Percentiles rank a stretch among this genome's conserved stretches.
Evolutionary conservation across 305 asterid species (phyloP).

Genomic region (Fraxinus angustifolia): DNA sequence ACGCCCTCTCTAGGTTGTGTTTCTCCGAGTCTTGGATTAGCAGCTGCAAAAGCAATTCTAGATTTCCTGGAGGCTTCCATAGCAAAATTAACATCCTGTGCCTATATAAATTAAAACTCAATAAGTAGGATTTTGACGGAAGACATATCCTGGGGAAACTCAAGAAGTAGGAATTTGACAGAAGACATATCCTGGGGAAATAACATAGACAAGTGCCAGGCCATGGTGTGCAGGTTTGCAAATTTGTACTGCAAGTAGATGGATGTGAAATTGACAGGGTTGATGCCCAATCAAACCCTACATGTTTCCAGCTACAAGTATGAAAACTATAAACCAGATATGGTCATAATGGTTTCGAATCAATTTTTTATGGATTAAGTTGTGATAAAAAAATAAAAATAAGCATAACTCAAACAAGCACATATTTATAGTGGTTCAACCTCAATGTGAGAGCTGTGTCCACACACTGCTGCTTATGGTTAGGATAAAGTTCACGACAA

Average conservation of each 20-base stretch:
- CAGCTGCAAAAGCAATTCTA: slow-evolving; percentile 60
- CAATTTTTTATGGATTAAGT: neutral
- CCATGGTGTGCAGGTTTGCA: slow-evolving; percentile 3
- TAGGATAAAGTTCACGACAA: neutral
- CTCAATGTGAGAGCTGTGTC: neutral
- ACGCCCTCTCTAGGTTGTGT: slow-evolving; percentile 51
- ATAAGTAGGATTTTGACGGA: neutral
- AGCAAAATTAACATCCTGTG: slow-evolving; percentile 72
- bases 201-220: neutral
- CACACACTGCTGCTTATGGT: neutral
- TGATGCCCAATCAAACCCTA: neutral
- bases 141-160: neutral
- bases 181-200: neutral
- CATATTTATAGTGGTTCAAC: neutral
- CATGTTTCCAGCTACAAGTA: neutral
- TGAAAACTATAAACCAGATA: neutral
- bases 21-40: slow-evolving; percentile 56
- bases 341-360: neutral
- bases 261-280: neutral
- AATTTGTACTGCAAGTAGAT: neutral
- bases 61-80: slow-evolving; percentile 97
- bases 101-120: slow-evolving; percentile 42
- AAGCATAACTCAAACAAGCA: neutral
- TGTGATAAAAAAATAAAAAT: no score
- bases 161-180: no score